A percentile compares a stretch with the other conserved stretches of the same genome.
Evolutionary conservation across 139 green algal species (phyloP).

Genomic region (Deuterostichococcus epilithicus): DNA sequence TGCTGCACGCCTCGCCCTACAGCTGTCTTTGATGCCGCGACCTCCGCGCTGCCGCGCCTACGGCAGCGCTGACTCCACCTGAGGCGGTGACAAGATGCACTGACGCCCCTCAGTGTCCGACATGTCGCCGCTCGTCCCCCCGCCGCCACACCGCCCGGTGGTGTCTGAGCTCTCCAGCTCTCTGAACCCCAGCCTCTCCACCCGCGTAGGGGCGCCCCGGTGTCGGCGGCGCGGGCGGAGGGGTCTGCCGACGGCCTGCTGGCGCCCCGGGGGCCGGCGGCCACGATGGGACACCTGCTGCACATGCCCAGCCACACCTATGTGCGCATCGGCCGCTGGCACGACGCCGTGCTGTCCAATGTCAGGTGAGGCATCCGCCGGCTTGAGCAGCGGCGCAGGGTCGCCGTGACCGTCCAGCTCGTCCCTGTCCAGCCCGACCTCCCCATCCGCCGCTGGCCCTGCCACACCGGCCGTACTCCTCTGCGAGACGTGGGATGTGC

Average conservation of each 20-base stretch:
- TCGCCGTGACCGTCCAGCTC: too few species aligned
- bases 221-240: constrained; percentile 10
- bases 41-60: too few species aligned
- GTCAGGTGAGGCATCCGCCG: not conserved
- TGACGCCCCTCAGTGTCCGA: too few species aligned
- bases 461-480: not conserved
- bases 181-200: too few species aligned
- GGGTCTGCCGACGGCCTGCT: constrained; percentile 30
- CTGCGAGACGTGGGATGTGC: constrained; percentile 36
- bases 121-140: not conserved
- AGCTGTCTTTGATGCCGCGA: too few species aligned
- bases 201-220: constrained; percentile 1
- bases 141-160: not conserved
- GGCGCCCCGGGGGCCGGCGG: not conserved
- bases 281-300: constrained; percentile 35
- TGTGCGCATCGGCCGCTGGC: constrained; percentile 32
- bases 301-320: constrained; percentile 56
- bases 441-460: too few species aligned
- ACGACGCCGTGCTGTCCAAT: constrained; percentile 38
- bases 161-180: too few species aligned
- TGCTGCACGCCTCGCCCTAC: too few species aligned
- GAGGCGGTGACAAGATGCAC: too few species aligned
- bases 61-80: too few species aligned
- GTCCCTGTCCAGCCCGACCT: too few species aligned
- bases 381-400: too few species aligned